Evolutionary conservation across 768 basidiomycete genomes (phyloP), one percentile per base, ranked within the genome.

Genomic region (Kwoniella sp.): DNA sequence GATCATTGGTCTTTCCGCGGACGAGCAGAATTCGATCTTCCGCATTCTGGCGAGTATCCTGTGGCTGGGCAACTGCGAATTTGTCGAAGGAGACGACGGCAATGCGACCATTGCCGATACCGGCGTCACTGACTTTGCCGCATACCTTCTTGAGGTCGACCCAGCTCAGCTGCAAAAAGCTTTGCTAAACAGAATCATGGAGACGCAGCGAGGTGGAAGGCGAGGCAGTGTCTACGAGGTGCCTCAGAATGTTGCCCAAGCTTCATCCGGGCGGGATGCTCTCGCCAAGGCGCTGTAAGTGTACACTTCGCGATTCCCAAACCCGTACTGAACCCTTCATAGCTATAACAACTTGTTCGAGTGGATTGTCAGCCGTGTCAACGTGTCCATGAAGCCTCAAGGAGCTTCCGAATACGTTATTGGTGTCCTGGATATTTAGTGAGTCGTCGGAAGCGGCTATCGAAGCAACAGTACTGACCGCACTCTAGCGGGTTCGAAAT

Each of bases 351-450:
- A 98, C 73, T 77, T 96, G 3, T 98, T 99, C 71, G 93, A 99
- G 70, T 99, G 95, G 95, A 98, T 99, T 63, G 95, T 99, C 36
- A 87, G 88, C 14, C 83, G 89, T 55, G 82, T 99, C 70, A 99
- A 99, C 70, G 78, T 89, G 15, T 96, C 93, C 5, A 95, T 99
- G 92, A 92, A 90, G 74, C 82, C 91, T 4, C 82, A 89, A 34
- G 76, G 79, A 43, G 77, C 83, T 5, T 78, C 82, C 45, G 79
- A 85, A 8, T 88, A 90, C 48, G 79, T 98, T 48, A 89, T 99
- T 58, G 93, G 95, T 42, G 96, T 99, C 59, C 76, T 99, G 20
- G 93, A 99, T 76, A 99, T 99, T 63, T 99, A 95, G 73, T 72
- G 50, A 53, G 73, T 62, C 19, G 14, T 15, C 11, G 9, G 36